Conservation (phyloP, 1,284 basidiomycete genomes). For the Cystobasidium slooffiae region DNA sequence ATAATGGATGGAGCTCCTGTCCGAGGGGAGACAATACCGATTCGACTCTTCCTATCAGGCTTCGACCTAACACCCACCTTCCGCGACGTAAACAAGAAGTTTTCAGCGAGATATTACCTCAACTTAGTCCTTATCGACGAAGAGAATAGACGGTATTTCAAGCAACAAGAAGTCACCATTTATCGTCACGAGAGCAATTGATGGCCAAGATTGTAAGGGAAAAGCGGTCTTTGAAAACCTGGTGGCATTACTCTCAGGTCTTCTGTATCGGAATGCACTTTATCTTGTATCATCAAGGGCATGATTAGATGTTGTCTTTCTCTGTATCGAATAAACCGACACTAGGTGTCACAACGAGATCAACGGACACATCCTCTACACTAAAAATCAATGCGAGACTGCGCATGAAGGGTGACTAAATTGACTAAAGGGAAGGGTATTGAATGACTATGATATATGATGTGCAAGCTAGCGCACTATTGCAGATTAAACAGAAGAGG, state of each 20-base stretch:
- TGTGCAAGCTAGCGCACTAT: not conserved
- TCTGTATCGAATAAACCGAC: not conserved
- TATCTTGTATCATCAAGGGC: too few relatives aligned
- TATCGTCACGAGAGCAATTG: conserved; percentile 45
- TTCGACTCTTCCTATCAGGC: conserved; percentile 94
- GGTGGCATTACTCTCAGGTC: too few relatives aligned
- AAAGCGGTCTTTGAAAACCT: not conserved
- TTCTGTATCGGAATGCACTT: too few relatives aligned
- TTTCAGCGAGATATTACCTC: conserved; percentile 93
- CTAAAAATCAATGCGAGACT: not conserved
- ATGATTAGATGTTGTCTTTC: not conserved
- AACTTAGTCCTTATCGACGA: conserved; percentile 94
- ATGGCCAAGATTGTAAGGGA: not conserved
- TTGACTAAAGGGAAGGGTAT: not conserved
- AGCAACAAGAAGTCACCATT: conserved; percentile 59
- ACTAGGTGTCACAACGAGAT: not conserved
- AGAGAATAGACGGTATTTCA: conserved; percentile 94
- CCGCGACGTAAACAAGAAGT: conserved; percentile 99
- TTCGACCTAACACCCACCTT: conserved; percentile 99
- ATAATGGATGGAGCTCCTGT: conserved; percentile 95
- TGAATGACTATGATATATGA: not conserved
- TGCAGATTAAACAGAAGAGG: not conserved
- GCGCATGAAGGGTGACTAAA: not conserved
- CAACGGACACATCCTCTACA: not conserved
- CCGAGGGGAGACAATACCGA: conserved; percentile 97